phyloP scores from a whole-genome alignment of 2,329 filamentous ascomycete genomes.

The Ophiostoma tasmaniense region DNA sequence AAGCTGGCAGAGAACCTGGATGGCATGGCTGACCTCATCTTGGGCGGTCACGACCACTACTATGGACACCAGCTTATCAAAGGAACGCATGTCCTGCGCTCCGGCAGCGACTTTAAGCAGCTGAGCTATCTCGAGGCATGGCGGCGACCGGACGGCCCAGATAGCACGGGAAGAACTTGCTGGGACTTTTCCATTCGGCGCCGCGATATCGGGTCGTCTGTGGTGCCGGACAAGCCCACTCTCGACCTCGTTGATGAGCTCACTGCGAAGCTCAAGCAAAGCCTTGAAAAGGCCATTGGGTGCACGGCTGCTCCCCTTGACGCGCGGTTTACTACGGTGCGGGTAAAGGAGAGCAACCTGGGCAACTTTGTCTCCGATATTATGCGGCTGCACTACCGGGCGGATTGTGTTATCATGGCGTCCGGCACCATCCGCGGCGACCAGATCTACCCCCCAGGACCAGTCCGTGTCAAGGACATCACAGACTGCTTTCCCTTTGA shows the following conservation, averaged over 20 bases:
- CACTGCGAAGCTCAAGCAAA: constrained; percentile 64
- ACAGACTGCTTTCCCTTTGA: constrained; percentile 88
- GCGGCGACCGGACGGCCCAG: constrained; percentile 36
- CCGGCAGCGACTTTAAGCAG: constrained; percentile 87
- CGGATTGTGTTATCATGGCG: constrained; percentile 78
- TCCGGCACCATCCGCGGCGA: constrained; percentile 80
- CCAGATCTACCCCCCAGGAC: constrained; percentile 75
- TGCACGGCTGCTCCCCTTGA: constrained; percentile 78
- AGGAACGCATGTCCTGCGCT: constrained; percentile 74
- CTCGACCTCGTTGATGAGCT: constrained; percentile 57
- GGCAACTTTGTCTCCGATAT: constrained; percentile 89
- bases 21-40: constrained; percentile 72
- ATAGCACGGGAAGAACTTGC: constrained; percentile 15
- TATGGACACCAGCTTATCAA: constrained; percentile 72
- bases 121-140: constrained; percentile 79
- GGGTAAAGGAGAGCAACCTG: constrained; percentile 69
- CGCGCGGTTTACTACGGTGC: constrained; percentile 75
- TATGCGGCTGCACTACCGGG: constrained; percentile 73
- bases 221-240: constrained; percentile 55
- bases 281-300: constrained; percentile 73
- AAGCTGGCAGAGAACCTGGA: constrained; percentile 69
- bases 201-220: constrained; percentile 61
- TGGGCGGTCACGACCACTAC: constrained; percentile 86
- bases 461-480: constrained; percentile 71
- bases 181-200: constrained; percentile 71